Base-by-base conservation (phyloP, 306 rosid genomes). In the Dalbergia cultrata region DNA sequence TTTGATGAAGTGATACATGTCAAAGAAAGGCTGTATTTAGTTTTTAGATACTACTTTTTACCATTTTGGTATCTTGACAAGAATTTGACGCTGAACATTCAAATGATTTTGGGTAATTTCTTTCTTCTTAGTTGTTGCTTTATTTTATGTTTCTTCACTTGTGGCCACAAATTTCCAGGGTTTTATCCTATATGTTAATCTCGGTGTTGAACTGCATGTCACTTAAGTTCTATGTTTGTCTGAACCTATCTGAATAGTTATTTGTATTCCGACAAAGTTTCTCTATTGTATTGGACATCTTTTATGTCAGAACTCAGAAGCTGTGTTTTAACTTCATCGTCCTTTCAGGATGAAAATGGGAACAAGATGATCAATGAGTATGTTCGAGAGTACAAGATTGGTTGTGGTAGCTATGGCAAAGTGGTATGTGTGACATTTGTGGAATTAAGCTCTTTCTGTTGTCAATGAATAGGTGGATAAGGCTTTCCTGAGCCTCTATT, bases 371-470 rank as follows among this genome's bases (percentile, higher is more conserved):
- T 96, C 77, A 96, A 96, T 86, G 98, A 93, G 71, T 96, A 96
- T 47, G 88, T 96, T 81, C 98, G 97, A 43, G 98, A 92, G 85
- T 89, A 37, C 79, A 96, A 85, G 92, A 96, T 96, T 87, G 99
- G 99, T 64, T 78, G 97, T 19, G 99, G 99, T 61, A 96, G 99
- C 88, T 96, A 96, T 70, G 99, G 97, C 82, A 96, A 96, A 96
- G 99, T 96, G 97, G 99, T 93, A 82, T 77, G 89, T 57, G 44
- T 71, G 59, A 21, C 74, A 56, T 63, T 44, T 50, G 66, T 73
- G 44, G 33, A 63, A 54, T 56, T 80, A 41, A 39, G 34, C 39
- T 84, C 17, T 77, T 33, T 58, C 39, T 70, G 49, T 70, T 77
- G 35, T 82, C 52, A 18, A 26, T 56, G 45, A 52, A 52, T 57